These are phyloP conservation scores for Biscogniauxia sp. DNA, from an alignment of 2,329 filamentous ascomycete genomes.

Conservation along the genomic window DNA sequence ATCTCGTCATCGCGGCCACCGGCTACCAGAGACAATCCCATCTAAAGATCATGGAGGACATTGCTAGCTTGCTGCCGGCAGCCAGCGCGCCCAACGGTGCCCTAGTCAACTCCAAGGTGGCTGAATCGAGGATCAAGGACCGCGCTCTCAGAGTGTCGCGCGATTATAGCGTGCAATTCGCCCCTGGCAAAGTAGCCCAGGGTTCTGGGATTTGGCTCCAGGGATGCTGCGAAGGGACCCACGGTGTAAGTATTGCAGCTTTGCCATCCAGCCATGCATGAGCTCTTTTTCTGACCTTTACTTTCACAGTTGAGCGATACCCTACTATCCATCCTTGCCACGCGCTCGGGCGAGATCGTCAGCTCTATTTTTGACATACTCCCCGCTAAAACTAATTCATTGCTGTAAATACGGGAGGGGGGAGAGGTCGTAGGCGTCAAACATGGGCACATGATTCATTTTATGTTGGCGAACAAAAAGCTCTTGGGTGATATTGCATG, in stretches of 20 bases:
- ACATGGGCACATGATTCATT: neutral
- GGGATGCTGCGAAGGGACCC: constrained; percentile 88
- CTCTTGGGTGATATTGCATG: neutral
- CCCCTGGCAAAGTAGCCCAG: constrained; percentile 62
- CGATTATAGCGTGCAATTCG: constrained; percentile 76
- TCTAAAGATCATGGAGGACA: constrained; percentile 68
- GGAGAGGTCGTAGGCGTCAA: neutral
- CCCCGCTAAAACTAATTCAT: neutral
- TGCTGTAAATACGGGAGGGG: neutral
- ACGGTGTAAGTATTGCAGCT: constrained; percentile 66
- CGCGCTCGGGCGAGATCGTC: constrained; percentile 29
- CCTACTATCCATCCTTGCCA: constrained; percentile 26
- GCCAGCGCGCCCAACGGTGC: constrained; percentile 10
- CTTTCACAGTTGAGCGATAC: constrained; percentile 27
- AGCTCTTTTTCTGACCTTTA: neutral
- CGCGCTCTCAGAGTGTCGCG: constrained; percentile 54
- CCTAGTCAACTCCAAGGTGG: constrained; percentile 10
- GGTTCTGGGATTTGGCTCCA: constrained; percentile 87
- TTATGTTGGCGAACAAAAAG: neutral
- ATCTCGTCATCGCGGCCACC: constrained; percentile 81
- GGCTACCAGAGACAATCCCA: constrained; percentile 81
- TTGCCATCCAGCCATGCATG: neutral
- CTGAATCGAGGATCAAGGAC: constrained; percentile 50
- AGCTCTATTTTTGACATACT: constrained; percentile 25
- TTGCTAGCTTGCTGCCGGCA: constrained; percentile 64